Evolutionary conservation across 805 yeast genomes (phyloP), one percentile per base, ranked within the genome.

Genomic region (Nakazawaea sp.): DNA sequence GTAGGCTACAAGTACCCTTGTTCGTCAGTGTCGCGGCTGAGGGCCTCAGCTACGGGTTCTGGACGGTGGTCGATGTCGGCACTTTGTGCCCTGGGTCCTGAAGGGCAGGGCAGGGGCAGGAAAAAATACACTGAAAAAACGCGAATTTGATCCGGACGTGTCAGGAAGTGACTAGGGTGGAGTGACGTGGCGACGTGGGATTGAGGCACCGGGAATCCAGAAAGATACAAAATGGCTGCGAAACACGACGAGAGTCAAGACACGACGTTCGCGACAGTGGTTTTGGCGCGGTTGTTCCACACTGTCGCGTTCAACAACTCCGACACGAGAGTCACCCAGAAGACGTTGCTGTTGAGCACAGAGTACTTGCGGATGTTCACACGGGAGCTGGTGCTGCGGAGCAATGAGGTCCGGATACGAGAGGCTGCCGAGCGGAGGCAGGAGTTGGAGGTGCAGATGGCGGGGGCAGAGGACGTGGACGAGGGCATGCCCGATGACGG

Each of bases 321-420:
- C 1, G 57, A 64, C 19, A 72, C 80, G 0, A 56, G 68, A 16
- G 68, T 76, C 30, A 61, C 78, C 1, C 56, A 63, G 21, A 67
- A 65, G 21, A 62, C 81, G 0, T 50, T 78, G 10, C 67, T 67
- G 30, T 52, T 74, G 12, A 64, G 75, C 2, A 53, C 76, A 1
- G 80, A 75, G 46, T 78, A 78, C 49, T 61, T 75, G 15, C 55
- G 68, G 28, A 58, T 77, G 49, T 78, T 78, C 47, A 66, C 78
- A 12, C 64, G 66, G 32, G 85, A 78, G 50, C 83, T 83, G 0
- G 62, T 77, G 2, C 48, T 68, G 5, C 49, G 85, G 40, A 68
- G 83, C 8, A 75, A 77, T 44, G 78, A 75, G 41, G 74, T 68
- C 33, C 48, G 60, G 18, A 18, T 52, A 8, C 78, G 42, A 35